Base-by-base conservation (phyloP, 2,329 filamentous ascomycete genomes). In the Pseudogymnoascus sp. region DNA sequence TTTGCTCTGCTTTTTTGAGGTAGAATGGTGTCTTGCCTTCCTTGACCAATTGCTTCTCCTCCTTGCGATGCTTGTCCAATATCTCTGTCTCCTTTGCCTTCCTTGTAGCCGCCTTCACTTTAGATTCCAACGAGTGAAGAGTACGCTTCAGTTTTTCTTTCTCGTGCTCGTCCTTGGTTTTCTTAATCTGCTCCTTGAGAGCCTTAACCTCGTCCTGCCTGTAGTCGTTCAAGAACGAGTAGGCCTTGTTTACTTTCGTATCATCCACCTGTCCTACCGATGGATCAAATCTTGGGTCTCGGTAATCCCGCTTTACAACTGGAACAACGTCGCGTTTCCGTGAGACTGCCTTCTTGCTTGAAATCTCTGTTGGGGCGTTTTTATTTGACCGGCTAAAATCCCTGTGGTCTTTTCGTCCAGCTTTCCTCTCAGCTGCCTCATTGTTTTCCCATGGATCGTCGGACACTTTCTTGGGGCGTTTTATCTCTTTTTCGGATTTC, bases 21-120 rank as follows among this genome's bases (percentile, higher is more conserved):
- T 90, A 97, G 75, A 91, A 99, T 0, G 94, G 92, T 71, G 82
- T 84, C 83, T 96, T 96, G 63, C 94, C 94, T 75, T 95, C 83
- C 67, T 84, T 84, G 58, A 97, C 85, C 62, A 89, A 76, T 71
- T 92, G 88, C 75, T 90, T 91, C 78, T 99, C 94, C 72, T 85
- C 80, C 74, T 82, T 82, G 69, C 88, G 83, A 75, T 97, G 92
- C 72, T 88, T 84, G 45, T 83, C 78, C 59, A 92, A 68, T 39
- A 97, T 75, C 61, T 83, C 81, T 66, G 82, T 78, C 72, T 88
- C 83, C 62, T 85, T 81, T 63, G 90, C 86, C 74, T 86, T 88
- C 58, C 80, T 78, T 66, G 84, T 76, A 65, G 85, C 82, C 23
- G 90, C 80, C 74, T 89, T 88, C 73, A 87, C 82, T 69, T 82